Evolutionary conservation across 1,139 yeast species (phyloP).

Genomic region (Pichia sp.): DNA sequence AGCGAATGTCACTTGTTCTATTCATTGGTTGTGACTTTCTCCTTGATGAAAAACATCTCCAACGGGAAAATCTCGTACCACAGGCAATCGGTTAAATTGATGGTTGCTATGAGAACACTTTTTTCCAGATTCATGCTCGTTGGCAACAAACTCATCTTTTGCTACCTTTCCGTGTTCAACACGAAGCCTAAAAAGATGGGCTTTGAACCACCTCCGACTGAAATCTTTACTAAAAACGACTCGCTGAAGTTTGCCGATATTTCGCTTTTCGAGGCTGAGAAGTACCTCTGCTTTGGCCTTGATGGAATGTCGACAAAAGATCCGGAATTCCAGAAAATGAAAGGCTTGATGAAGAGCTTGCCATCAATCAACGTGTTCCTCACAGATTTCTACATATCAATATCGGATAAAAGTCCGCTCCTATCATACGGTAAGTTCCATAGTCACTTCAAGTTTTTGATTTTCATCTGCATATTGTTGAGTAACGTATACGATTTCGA

Average conservation of each 20-base stretch:
- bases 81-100: neutral
- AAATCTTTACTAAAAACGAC: neutral
- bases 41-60: conserved; percentile 9
- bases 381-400: conserved; percentile 16
- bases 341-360: neutral
- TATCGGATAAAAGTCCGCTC: conserved; percentile 8
- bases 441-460: conserved; percentile 17
- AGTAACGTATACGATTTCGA: conserved; percentile 13
- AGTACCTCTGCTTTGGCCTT: conserved; percentile 1
- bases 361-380: conserved; percentile 16
- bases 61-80: neutral
- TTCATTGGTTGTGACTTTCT: conserved; percentile 7
- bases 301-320: conserved; percentile 4
- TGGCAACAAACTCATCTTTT: conserved; percentile 11
- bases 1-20: conserved; percentile 10
- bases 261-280: conserved; percentile 6
- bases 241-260: neutral
- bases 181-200: neutral
- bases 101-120: conserved; percentile 7
- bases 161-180: conserved; percentile 8
- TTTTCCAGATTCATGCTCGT: conserved; percentile 10
- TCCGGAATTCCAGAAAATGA: neutral
- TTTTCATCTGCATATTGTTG: conserved; percentile 20
- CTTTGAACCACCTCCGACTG: neutral
- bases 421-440: conserved; percentile 17